Base-by-base conservation (phyloP, 768 basidiomycete genomes). In the Phylloporus rhodoxanthus region DNA sequence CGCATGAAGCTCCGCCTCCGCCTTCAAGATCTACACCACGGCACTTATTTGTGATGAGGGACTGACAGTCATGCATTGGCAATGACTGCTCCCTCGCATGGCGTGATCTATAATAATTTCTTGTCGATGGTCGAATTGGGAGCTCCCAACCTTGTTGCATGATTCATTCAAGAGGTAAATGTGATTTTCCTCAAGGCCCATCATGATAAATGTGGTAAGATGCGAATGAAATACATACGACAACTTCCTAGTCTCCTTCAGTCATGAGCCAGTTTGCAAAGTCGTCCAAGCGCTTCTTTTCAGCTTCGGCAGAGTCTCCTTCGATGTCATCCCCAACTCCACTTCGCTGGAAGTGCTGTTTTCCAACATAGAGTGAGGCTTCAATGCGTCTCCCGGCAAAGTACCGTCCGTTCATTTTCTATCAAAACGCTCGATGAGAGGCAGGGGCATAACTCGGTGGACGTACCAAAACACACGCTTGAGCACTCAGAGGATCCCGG, bases 381-480 rank as follows among this genome's bases (percentile, higher is more conserved):
- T 88, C 82, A 43, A 99, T 75, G 38, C 79, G 77, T 38, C 90
- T 78, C 11, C 91, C 91, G 23, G 83, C 86, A 61, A 97, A 98
- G 68, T 82, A 96, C 34, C 94, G 77, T 8, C 90, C 90, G 57
- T 94, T 80, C 92, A 97, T 97, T 84, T 86, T 95, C 88, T 94
- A 56, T 39, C 4, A 4, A 43, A 48, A 32, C 2, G 14, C 9
- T 33, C n/a, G 4, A 26, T 45, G 17, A 23, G n/a, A 15, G 28
- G 26, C 4, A 9, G 47, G n/a, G 4, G 41, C 33, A 20, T 10
- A 38, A n/a, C 15, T 44, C 17, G 19, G 32, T 44, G 40, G 25
- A 74, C 86, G 56, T 56, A 89, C 92, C 53, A 91, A 51, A 17
- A 99, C 72, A 59, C 95, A 99, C 4, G 92, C 95, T 66, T 94